Percentiles rank a stretch among this genome's conserved stretches.
Evolutionary conservation across 2,329 filamentous ascomycete genomes (phyloP).

Genomic region (Fusarium nematophilum): DNA sequence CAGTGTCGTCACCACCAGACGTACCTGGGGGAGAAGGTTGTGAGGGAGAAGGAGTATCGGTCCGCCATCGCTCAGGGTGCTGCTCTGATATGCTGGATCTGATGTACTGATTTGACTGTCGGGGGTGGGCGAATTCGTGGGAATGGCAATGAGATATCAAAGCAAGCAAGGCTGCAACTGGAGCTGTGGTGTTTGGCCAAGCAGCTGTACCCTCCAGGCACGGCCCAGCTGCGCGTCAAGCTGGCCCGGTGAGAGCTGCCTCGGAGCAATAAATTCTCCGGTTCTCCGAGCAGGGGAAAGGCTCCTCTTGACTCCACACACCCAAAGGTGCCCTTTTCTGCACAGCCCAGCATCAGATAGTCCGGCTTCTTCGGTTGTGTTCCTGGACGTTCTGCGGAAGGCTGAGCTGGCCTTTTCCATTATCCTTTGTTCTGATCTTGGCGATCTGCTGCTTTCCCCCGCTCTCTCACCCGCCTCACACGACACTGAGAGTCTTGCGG

Average conservation of each 20-base stretch:
- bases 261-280: conserved; percentile 46
- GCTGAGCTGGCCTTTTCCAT: conserved; percentile 49
- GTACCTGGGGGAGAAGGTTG: conserved; percentile 99
- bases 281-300: conserved; percentile 12
- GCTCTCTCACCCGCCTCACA: conserved; percentile 25
- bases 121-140: conserved; percentile 38
- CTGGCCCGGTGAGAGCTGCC: conserved; percentile 40
- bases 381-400: conserved; percentile 37
- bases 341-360: conserved; percentile 32
- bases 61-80: conserved; percentile 80
- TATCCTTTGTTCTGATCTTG: conserved; percentile 34
- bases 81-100: conserved; percentile 12
- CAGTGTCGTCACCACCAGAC: conserved; percentile 50
- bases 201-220: conserved; percentile 49
- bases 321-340: conserved; percentile 25
- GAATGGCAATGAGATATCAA: conserved; percentile 39
- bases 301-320: conserved; percentile 20
- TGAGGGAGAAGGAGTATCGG: conserved; percentile 98
- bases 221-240: conserved; percentile 54
- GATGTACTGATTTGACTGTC: conserved; percentile 21
- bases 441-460: conserved; percentile 35
- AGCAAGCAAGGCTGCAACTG: conserved; percentile 44
- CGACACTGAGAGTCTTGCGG: conserved; percentile 29
- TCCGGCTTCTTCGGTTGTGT: conserved; percentile 44
- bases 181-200: conserved; percentile 50